Evolutionary conservation across 2,329 filamentous ascomycete species (phyloP), one percentile per base, ranked within the genome.

Genomic region (Monosporascus ibericus): DNA sequence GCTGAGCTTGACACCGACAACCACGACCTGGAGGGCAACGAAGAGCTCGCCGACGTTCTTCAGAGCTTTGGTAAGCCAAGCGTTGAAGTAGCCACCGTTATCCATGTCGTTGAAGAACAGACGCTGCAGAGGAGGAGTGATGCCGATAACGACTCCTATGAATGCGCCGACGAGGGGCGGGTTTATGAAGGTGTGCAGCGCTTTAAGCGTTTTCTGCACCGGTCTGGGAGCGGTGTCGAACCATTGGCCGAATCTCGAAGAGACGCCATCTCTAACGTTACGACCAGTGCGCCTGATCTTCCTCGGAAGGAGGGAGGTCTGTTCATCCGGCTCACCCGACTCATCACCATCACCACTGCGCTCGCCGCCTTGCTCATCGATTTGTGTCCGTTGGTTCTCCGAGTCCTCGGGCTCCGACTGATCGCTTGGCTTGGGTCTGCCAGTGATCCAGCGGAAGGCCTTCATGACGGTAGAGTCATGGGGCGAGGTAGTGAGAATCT

Each of bases 31-130:
- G 47, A 80, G 65, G 0, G 77, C 74, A 1, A 80, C 78, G 60
- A 84, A 84, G 3, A 84, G 70, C n/a, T 76, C 73, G 9, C 80
- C 80, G 18, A 83, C 67, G 53, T 81, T 82, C 55, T 75, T 71
- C 38, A 82, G 64, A 7, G 75, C 74, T 1, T 71, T 69, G 2
- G 79, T 82, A 38, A 84, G 67, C 80, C 79, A 84, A 8, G 79
- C 79, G 36, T 76, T 80, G 56, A 82, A 71, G 53, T 78, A 76
- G 3, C 81, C 79, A 14, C 80, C 80, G 15, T 80, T 64, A 22
- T 74, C 65, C 44, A 72, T 74, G 5, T 72, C 64, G 27, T 67
- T 70, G 67, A 84, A 84, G 64, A 84, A 82, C 2, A 76, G 68
- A 34, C 64, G 66, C 55, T 84, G 80, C 1, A 84, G 66, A 3